These are phyloP conservation scores for Stagonosporopsis vannaccii DNA, from an alignment of 2,329 filamentous ascomycete species.

Conservation along the genomic window DNA sequence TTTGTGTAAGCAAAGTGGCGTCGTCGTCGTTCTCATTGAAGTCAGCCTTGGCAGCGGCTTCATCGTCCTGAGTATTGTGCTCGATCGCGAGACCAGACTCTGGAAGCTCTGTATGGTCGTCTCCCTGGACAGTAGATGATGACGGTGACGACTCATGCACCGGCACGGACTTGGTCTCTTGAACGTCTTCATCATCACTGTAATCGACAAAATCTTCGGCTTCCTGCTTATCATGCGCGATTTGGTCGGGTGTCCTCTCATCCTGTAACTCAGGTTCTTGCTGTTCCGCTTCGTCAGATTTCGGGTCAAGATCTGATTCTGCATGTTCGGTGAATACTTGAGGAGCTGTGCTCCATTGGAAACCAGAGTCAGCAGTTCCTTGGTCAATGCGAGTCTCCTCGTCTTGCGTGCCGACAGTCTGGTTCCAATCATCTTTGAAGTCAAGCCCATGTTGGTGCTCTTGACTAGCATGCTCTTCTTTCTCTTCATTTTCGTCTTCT, in stretches of 20 bases:
- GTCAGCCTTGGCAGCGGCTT: constrained; percentile 5
- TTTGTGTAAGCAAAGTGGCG: constrained; percentile 14
- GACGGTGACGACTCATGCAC: constrained; percentile 31
- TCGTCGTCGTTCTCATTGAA: constrained; percentile 16
- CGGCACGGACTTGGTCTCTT: constrained; percentile 16
- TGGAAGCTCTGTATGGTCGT: constrained; percentile 30
- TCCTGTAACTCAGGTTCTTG: background rate
- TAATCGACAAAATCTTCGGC: constrained; percentile 59
- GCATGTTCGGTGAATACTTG: background rate
- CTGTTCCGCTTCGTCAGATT: background rate
- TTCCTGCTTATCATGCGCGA: constrained; percentile 26
- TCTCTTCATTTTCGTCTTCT: background rate
- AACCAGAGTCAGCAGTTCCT: constrained; percentile 3
- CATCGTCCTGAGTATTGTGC: constrained; percentile 11
- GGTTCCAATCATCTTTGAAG: constrained; percentile 4
- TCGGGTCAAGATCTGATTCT: background rate
- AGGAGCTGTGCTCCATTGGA: background rate
- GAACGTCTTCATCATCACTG: constrained; percentile 54
- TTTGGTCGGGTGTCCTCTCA: constrained; percentile 16
- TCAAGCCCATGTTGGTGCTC: constrained; percentile 4
- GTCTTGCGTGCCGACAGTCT: background rate
- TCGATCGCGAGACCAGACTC: constrained; percentile 9
- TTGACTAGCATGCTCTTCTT: constrained; percentile 6
- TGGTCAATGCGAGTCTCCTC: background rate
- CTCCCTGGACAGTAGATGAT: constrained; percentile 46